A percentile compares a stretch with the other conserved stretches of the same genome.
These are phyloP conservation scores for Moniliella sp. DNA, from an alignment of 1,284 basidiomycete species.

Conservation along the genomic window DNA sequence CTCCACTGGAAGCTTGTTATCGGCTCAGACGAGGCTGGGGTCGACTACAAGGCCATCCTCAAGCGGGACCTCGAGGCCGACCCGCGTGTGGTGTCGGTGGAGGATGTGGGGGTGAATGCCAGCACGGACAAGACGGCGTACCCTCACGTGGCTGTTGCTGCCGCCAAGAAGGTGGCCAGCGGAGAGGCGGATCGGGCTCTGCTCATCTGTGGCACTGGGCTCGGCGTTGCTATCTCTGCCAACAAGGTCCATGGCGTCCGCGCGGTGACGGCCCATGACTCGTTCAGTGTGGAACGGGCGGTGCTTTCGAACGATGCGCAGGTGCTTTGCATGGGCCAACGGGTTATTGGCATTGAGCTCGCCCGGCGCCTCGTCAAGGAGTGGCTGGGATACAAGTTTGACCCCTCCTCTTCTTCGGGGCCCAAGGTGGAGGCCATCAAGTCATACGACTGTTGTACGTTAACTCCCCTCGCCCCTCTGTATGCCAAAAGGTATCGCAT, in stretches of 20 bases:
- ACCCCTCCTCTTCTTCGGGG: constrained; percentile 31
- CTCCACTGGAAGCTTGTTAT: constrained; percentile 5
- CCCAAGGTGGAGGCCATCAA: constrained; percentile 36
- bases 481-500: no score
- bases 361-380: constrained; percentile 35
- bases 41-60: constrained; percentile 21
- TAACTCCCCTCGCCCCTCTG: no score
- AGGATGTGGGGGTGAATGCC: constrained; percentile 17
- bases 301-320: constrained; percentile 37
- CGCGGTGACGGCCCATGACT: constrained; percentile 36
- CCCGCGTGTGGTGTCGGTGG: constrained; percentile 13
- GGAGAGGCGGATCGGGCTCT: constrained; percentile 37
- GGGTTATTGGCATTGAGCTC: constrained; percentile 37
- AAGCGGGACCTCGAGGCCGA: constrained; percentile 15
- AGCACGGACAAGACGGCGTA: constrained; percentile 35
- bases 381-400: constrained; percentile 37
- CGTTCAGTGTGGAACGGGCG: constrained; percentile 36
- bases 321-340: constrained; percentile 37
- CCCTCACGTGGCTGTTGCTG: constrained; percentile 36
- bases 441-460: constrained; percentile 19
- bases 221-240: constrained; percentile 36
- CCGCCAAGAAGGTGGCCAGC: constrained; percentile 34
- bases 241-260: constrained; percentile 36
- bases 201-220: constrained; percentile 37
- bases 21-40: constrained; percentile 10